A percentile compares a stretch with the other conserved stretches of the same genome.
phyloP scores from a whole-genome alignment of 441 rosid species.

The Gossypium lobatum region DNA sequence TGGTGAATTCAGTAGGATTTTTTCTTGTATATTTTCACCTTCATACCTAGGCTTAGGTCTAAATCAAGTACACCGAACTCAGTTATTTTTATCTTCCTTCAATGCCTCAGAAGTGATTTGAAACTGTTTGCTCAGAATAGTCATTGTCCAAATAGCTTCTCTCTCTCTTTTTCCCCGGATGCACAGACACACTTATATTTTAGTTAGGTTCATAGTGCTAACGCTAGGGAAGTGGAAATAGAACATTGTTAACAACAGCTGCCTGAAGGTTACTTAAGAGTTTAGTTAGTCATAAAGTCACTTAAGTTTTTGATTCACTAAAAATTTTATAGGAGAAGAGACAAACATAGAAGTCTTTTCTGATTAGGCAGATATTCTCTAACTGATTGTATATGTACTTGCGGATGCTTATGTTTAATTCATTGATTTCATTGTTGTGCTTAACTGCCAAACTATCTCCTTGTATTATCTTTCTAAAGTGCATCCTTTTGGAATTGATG shows the following conservation, averaged over 20 bases:
- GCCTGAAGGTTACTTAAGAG: neutral
- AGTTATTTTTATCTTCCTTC: neutral
- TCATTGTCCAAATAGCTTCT: neutral
- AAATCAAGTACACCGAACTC: neutral
- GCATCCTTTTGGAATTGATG: slow-evolving; percentile 3
- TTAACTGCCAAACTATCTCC: neutral
- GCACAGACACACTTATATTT: neutral
- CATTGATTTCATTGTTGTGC: neutral
- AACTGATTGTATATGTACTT: neutral
- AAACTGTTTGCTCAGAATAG: neutral
- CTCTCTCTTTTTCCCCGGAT: neutral
- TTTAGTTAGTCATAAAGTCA: neutral
- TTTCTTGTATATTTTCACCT: neutral
- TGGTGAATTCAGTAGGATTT: neutral
- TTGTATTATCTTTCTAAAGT: no score
- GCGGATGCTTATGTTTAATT: neutral
- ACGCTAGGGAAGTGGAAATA: neutral
- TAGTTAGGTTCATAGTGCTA: neutral
- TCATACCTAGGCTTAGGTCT: neutral
- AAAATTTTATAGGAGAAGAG: neutral
- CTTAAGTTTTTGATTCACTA: neutral
- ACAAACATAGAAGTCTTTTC: neutral
- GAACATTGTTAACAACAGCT: neutral
- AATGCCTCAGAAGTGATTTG: neutral
- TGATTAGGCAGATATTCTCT: neutral